These are phyloP conservation scores for Fonsecaea nubica DNA, from an alignment of 2,329 filamentous ascomycete species.

Conservation along the genomic window DNA sequence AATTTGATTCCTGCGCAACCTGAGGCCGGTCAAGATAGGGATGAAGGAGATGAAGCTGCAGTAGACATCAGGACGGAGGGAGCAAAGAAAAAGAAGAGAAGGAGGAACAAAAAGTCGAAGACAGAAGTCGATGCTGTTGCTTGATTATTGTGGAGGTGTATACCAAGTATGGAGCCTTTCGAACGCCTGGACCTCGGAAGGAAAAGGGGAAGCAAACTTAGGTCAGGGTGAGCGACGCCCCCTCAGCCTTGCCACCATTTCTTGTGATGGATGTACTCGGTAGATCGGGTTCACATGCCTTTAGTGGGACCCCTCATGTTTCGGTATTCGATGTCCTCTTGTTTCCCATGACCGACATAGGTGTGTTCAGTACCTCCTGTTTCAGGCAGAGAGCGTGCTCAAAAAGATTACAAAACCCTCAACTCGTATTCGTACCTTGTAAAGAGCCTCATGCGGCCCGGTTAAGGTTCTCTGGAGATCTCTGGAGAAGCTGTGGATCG, in stretches of 20 bases:
- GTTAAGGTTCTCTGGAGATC: conserved; percentile 7
- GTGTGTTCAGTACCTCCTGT: too few relatives aligned
- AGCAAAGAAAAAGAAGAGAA: conserved; percentile 55
- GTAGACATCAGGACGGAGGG: conserved; percentile 51
- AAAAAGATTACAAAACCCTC: not conserved
- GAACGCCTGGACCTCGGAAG: not conserved
- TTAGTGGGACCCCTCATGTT: not conserved
- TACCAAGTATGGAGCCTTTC: not conserved
- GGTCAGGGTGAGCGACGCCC: not conserved
- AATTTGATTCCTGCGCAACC: conserved; percentile 32
- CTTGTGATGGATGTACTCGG: not conserved
- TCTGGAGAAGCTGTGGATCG: conserved; percentile 17
- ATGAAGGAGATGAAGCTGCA: conserved; percentile 43
- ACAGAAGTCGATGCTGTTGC: conserved; percentile 15
- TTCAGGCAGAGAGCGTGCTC: too few relatives aligned
- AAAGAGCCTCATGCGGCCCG: not conserved
- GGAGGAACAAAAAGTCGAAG: conserved; percentile 48
- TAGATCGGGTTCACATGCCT: not conserved
- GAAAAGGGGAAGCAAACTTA: not conserved
- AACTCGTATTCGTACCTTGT: not conserved
- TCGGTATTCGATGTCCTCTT: not conserved
- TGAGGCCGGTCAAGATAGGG: conserved; percentile 31
- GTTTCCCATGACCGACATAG: too few relatives aligned
- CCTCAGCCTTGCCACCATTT: conserved; percentile 5
- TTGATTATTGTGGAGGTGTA: conserved; percentile 5